These are phyloP conservation scores for Leucaena leucocephala DNA, from an alignment of 306 rosid genomes.

Conservation along the genomic window DNA sequence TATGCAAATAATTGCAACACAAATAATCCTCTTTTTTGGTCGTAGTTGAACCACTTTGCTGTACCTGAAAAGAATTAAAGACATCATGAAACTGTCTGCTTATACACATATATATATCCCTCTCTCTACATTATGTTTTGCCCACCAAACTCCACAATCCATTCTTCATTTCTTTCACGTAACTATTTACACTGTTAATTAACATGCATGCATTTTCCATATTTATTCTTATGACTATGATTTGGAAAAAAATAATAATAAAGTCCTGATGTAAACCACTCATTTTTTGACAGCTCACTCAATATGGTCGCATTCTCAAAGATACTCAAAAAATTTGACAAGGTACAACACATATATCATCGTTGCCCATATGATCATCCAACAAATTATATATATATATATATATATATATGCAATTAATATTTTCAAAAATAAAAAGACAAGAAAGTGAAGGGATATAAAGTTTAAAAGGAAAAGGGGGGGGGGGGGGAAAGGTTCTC, in stretches of 20 bases:
- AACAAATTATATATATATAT: not conserved
- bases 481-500: no score
- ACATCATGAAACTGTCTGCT: not conserved
- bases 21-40: not conserved
- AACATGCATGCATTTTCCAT: not conserved
- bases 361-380: not conserved
- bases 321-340: constrained; percentile 90
- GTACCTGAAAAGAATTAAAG: not conserved
- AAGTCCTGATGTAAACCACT: constrained; percentile 11
- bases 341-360: constrained; percentile 50
- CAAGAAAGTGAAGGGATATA: not conserved
- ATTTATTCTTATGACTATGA: not conserved
- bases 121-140: no score
- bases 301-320: constrained; percentile 84
- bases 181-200: not conserved
- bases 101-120: not conserved
- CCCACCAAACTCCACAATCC: not conserved
- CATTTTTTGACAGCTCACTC: constrained; percentile 57
- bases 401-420: constrained; percentile 3
- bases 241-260: not conserved
- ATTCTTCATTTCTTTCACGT: constrained; percentile 3
- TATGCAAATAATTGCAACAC: not conserved
- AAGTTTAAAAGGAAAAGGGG: not conserved
- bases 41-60: not conserved
- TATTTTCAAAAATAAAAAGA: not conserved